Base-by-base conservation (phyloP, 768 basidiomycete species). In the Albatrellus ellisii region DNA sequence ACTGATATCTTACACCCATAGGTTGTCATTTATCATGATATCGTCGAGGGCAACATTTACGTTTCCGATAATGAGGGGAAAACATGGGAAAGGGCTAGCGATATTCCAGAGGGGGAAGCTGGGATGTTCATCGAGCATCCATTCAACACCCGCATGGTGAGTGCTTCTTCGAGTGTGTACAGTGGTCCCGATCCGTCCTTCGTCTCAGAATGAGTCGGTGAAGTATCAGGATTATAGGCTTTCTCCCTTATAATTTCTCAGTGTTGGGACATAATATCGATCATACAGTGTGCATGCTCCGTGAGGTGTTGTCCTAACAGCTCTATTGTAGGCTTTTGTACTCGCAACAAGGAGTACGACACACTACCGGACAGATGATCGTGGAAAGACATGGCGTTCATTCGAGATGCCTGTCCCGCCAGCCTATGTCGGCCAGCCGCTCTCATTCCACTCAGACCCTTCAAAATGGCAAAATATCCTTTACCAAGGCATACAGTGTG, bases 61-160 rank as follows among this genome's bases (percentile, higher is more conserved):
- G 70, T 92, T 12, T 92, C 91, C 3, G 65, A 68, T 12, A 76
- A 98, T 54, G 95, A 99, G 63, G 95, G 95, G 40, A 89, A 79
- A 61, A 56, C 51, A 0, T 84, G 81, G 81, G 49, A 48, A 4
- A 57, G 51, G 43, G 64, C 70, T 33, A 56, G 63, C 0, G 78
- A 73, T 63, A 68, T 67, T 6, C 62, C 57, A 20, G 71, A 68
- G 41, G 83, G 80, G 14, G 63, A 70, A 36, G 76, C 83, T 0
- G 51, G 65, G 2, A 76, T 82, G 68, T 76, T 97, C 26, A 64
- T 98, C 39, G 75, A 81, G 47, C 95, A 98, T 56, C 94, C 95
- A 1, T 78, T 79, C 53, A 73, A 94, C 56, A 86, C 77, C 47
- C 66, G 70, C 29, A 36, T 36, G 17, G 24, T 43, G 29, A 44